Percentiles rank a stretch among this genome's conserved stretches.
Conservation (phyloP, 495 filamentous ascomycete species). For the Neurospora sp. region DNA sequence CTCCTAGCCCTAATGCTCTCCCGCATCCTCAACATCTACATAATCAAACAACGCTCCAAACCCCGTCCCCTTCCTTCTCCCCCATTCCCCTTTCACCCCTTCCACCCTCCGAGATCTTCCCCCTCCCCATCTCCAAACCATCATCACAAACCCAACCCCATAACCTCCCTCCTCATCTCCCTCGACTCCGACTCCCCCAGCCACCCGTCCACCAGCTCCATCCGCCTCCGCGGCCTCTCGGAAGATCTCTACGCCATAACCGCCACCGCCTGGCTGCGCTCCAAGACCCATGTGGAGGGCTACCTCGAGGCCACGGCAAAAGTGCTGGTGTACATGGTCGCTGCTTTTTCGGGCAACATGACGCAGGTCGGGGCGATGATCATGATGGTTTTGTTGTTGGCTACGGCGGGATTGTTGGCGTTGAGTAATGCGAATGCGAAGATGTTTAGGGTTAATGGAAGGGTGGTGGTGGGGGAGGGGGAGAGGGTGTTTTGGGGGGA, state of each 20-base stretch:
- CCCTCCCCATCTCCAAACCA: too few species aligned
- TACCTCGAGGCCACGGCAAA: slow-evolving; percentile 23
- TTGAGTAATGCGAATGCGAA: slow-evolving; percentile 40
- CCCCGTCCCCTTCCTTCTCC: not conserved
- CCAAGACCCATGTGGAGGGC: slow-evolving; percentile 40
- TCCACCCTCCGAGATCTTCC: not conserved
- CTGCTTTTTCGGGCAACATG: slow-evolving; percentile 41
- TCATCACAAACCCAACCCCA: slow-evolving; percentile 3
- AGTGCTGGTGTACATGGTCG: slow-evolving; percentile 31
- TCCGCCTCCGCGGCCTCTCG: slow-evolving; percentile 41
- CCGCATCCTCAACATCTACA: slow-evolving; percentile 44
- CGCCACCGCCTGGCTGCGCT: slow-evolving; percentile 43
- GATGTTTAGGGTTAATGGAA: slow-evolving; percentile 29
- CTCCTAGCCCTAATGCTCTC: slow-evolving; percentile 39
- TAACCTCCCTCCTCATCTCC: slow-evolving; percentile 12
- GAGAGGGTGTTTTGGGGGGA: not conserved
- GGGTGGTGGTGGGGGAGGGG: slow-evolving; percentile 4
- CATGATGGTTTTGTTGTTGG: slow-evolving; percentile 38
- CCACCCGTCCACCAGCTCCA: slow-evolving; percentile 1
- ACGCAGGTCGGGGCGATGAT: slow-evolving; percentile 37
- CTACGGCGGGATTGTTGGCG: slow-evolving; percentile 39
- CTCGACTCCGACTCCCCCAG: slow-evolving; percentile 15
- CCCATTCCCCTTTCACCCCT: not conserved
- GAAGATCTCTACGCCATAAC: slow-evolving; percentile 51
- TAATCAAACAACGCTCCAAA: slow-evolving; percentile 39